These are phyloP conservation scores for Paecilomyces formosus DNA, from an alignment of 2,329 filamentous ascomycete species.

Conservation along the genomic window DNA sequence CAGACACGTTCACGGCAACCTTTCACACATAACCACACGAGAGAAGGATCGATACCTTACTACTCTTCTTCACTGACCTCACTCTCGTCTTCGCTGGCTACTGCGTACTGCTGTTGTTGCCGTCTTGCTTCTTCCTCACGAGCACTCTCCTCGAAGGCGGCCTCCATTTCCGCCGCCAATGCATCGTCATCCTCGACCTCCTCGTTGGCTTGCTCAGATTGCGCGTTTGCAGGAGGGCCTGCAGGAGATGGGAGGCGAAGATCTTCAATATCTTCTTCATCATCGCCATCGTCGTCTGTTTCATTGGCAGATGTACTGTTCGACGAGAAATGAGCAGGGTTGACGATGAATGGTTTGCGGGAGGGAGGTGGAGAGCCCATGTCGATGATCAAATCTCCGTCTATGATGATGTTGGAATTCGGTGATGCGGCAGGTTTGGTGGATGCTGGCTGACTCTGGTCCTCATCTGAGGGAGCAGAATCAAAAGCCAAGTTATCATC, in stretches of 20 bases:
- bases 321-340: conserved; percentile 35
- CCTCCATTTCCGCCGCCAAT: conserved; percentile 52
- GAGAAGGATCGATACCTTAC: not conserved
- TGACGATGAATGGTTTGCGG: conserved; percentile 30
- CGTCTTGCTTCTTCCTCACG: conserved; percentile 32
- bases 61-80: conserved; percentile 61
- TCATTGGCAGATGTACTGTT: conserved; percentile 32
- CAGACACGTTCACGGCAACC: not conserved
- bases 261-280: conserved; percentile 35
- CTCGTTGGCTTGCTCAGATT: conserved; percentile 19
- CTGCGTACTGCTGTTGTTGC: conserved; percentile 22
- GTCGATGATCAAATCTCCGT: conserved; percentile 41
- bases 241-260: conserved; percentile 31
- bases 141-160: conserved; percentile 40
- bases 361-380: conserved; percentile 40
- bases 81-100: conserved; percentile 49
- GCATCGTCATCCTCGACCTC: conserved; percentile 42
- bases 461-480: conserved; percentile 25
- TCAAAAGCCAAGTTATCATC: conserved; percentile 17
- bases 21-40: not conserved
- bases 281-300: conserved; percentile 24
- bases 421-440: conserved; percentile 27
- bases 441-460: conserved; percentile 16
- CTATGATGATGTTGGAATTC: conserved; percentile 38
- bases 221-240: conserved; percentile 7